phyloP scores from a whole-genome alignment of 78 protist species.

The Dictyostelium capitatum region DNA sequence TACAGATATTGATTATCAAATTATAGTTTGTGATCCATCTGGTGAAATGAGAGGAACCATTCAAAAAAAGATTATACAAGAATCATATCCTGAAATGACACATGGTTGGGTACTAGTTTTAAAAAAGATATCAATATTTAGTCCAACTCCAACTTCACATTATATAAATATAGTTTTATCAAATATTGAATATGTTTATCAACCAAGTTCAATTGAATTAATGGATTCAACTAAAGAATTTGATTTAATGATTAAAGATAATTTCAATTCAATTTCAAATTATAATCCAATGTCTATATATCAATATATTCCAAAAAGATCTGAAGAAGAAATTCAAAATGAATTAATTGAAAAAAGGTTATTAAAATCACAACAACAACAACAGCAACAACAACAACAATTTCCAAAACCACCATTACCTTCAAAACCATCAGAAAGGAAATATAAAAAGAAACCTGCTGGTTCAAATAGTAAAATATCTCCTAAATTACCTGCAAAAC shows the following conservation, averaged over 20 bases:
- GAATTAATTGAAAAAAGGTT: constrained; percentile 25
- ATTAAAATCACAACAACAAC: neutral
- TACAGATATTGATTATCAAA: constrained; percentile 29
- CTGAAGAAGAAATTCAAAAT: constrained; percentile 39
- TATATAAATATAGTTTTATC: constrained; percentile 59
- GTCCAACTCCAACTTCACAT: constrained; percentile 48
- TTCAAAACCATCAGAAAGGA: neutral
- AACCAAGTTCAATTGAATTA: neutral
- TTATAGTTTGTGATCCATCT: constrained; percentile 33
- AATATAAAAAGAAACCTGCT: neutral
- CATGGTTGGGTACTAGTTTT: constrained; percentile 57
- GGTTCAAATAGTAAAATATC: neutral
- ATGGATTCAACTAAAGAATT: neutral
- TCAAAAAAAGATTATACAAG: constrained; percentile 39
- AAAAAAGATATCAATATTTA: constrained; percentile 38
- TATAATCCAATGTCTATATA: constrained; percentile 44
- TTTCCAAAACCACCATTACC: neutral
- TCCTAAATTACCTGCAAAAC: neutral
- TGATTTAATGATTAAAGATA: neutral
- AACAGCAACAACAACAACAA: neutral
- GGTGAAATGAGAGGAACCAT: constrained; percentile 60
- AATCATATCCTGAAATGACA: constrained; percentile 38
- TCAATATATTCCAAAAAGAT: constrained; percentile 37
- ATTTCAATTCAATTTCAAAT: neutral
- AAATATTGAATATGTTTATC: constrained; percentile 58